Conservation (phyloP, 2,329 filamentous ascomycete species). For the Verticillium klebahnii region DNA sequence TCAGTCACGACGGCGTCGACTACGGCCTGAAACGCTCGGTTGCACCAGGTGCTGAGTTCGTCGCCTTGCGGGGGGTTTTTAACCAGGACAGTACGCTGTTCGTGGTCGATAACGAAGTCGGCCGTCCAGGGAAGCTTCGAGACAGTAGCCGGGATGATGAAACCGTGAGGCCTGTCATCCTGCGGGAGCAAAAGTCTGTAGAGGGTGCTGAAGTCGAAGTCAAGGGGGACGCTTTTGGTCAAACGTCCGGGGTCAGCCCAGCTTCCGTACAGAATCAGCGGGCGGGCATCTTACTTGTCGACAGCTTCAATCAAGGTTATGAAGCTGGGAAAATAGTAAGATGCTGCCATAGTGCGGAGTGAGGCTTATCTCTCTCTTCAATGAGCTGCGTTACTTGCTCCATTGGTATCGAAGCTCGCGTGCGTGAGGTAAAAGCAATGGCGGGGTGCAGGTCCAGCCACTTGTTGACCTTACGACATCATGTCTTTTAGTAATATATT, state of each 20-base stretch:
- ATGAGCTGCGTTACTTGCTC: too few relatives aligned
- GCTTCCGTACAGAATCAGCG: neutral
- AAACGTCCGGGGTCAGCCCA: neutral
- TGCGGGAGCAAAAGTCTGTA: slow-evolving; percentile 41
- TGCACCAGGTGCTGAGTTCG: slow-evolving; percentile 24
- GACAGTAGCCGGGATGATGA: slow-evolving; percentile 41
- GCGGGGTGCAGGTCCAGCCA: too few relatives aligned
- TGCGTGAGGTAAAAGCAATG: too few relatives aligned
- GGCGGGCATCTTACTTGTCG: slow-evolving; percentile 32
- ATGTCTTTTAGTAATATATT: too few relatives aligned
- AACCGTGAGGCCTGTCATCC: slow-evolving; percentile 43
- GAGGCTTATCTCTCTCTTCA: too few relatives aligned
- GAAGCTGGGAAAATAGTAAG: neutral
- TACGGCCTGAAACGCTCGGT: slow-evolving; percentile 31
- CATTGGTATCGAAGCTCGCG: too few relatives aligned
- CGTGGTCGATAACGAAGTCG: slow-evolving; percentile 29
- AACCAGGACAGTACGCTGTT: slow-evolving; percentile 26
- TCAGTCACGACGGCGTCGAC: slow-evolving; percentile 30
- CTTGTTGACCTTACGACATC: too few relatives aligned
- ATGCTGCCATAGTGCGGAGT: neutral
- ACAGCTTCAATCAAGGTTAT: slow-evolving; percentile 28
- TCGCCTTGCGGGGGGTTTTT: slow-evolving; percentile 16
- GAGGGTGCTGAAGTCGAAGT: slow-evolving; percentile 35
- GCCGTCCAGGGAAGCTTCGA: slow-evolving; percentile 41
- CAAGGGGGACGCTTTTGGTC: slow-evolving; percentile 38